Percentiles rank a stretch among this genome's conserved stretches.
These are phyloP conservation scores for Fusarium citri DNA, from an alignment of 2,329 filamentous ascomycete genomes.

Conservation along the genomic window DNA sequence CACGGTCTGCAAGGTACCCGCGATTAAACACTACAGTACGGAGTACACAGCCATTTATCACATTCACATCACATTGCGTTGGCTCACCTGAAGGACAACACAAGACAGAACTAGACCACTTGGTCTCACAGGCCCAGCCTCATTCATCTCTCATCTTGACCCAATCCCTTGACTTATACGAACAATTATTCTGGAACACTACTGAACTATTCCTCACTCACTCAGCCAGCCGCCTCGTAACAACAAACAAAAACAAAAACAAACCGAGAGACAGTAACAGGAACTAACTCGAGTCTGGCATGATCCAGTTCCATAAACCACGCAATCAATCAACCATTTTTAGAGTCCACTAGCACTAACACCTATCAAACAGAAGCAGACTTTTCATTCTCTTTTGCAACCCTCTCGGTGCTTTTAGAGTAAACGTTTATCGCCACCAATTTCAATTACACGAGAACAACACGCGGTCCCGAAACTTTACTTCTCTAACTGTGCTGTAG, in stretches of 20 bases:
- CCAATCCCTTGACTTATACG: constrained; percentile 7
- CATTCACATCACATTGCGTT: constrained; percentile 14
- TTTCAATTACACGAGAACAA: constrained; percentile 11
- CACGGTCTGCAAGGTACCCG: constrained; percentile 46
- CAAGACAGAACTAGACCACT: not conserved
- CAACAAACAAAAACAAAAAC: constrained; percentile 3
- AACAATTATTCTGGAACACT: constrained; percentile 32
- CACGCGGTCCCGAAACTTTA: constrained; percentile 18
- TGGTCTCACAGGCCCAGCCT: constrained; percentile 23
- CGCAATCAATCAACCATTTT: constrained; percentile 12
- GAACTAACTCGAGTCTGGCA: not conserved
- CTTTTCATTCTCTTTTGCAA: constrained; percentile 6
- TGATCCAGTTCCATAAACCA: constrained; percentile 12
- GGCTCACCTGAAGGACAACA: not conserved
- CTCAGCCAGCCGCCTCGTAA: constrained; percentile 19
- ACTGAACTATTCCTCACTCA: not conserved
- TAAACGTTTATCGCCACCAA: constrained; percentile 30
- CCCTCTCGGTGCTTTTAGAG: constrained; percentile 17
- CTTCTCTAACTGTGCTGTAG: not conserved
- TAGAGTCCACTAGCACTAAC: not conserved
- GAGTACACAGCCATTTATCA: not conserved
- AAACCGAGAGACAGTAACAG: constrained; percentile 1
- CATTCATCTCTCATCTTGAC: not conserved
- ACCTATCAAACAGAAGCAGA: not conserved
- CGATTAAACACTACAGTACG: constrained; percentile 29